phyloP scores from a whole-genome alignment of 495 filamentous ascomycete genomes.

The Daldinia concentrica region DNA sequence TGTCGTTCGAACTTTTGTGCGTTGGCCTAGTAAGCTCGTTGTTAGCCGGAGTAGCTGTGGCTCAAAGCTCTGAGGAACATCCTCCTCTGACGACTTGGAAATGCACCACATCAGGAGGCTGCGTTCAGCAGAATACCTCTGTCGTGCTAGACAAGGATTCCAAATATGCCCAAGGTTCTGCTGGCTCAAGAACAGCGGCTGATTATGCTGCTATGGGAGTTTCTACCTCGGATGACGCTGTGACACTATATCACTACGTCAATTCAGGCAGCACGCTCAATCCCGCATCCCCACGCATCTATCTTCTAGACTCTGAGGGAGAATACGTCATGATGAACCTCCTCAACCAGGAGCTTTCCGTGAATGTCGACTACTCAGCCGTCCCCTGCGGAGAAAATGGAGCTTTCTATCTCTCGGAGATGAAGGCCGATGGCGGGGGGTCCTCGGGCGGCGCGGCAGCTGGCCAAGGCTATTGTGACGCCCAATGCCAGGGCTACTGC shows the following conservation, averaged over 20 bases:
- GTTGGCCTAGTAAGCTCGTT: slow-evolving; percentile 33
- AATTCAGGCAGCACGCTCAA: slow-evolving; percentile 40
- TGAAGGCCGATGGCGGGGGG: slow-evolving; percentile 60
- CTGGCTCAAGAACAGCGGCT: slow-evolving; percentile 35
- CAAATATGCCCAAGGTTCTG: slow-evolving; percentile 31
- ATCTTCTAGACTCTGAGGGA: slow-evolving; percentile 58
- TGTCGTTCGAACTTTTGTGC: slow-evolving; percentile 42
- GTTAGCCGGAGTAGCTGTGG: slow-evolving; percentile 26
- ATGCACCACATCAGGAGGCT: slow-evolving; percentile 52
- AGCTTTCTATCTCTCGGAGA: slow-evolving; percentile 67
- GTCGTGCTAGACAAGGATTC: slow-evolving; percentile 54
- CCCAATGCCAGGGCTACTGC: slow-evolving; percentile 64
- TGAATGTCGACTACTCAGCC: slow-evolving; percentile 65
- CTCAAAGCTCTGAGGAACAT: slow-evolving; percentile 47
- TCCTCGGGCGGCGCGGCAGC: slow-evolving; percentile 62
- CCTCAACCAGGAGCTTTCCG: slow-evolving; percentile 63
- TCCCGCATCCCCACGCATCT: slow-evolving; percentile 59
- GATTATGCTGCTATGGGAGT: slow-evolving; percentile 44
- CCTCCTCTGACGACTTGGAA: slow-evolving; percentile 53
- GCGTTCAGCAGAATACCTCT: slow-evolving; percentile 51
- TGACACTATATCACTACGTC: slow-evolving; percentile 44
- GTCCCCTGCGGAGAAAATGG: slow-evolving; percentile 68
- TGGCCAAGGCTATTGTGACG: slow-evolving; percentile 69
- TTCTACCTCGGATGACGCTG: slow-evolving; percentile 35
- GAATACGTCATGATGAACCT: slow-evolving; percentile 66